phyloP scores from a whole-genome alignment of 2,329 filamentous ascomycete genomes.

The Paraphaeosphaeria minitans region DNA sequence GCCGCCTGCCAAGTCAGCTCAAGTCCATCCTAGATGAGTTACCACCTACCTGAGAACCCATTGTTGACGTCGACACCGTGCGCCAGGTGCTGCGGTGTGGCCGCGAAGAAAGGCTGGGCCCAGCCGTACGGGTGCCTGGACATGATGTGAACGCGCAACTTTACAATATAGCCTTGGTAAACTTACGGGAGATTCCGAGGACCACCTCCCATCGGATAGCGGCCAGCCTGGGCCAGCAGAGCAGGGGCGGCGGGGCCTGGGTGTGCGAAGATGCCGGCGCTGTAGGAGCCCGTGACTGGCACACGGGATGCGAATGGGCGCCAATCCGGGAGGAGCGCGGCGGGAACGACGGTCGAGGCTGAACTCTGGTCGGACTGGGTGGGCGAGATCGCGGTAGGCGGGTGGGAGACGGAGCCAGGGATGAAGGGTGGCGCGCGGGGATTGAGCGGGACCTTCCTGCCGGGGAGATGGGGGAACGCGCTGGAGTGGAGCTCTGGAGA shows the following conservation, averaged over 20 bases:
- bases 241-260: too few species aligned
- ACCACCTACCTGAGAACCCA: background rate
- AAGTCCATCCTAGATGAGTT: background rate
- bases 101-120: background rate
- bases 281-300: background rate
- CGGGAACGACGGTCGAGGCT: background rate
- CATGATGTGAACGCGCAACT: background rate
- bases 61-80: background rate
- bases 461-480: background rate
- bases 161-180: background rate
- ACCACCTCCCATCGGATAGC: background rate
- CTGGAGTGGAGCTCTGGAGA: background rate
- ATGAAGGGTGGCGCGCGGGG: conserved; percentile 13
- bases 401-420: conserved; percentile 1
- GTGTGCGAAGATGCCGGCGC: background rate
- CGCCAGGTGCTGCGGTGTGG: background rate
- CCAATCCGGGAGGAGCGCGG: background rate
- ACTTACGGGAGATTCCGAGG: background rate
- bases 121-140: background rate
- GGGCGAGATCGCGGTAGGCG: background rate
- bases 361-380: background rate
- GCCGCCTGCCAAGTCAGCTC: background rate
- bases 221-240: too few species aligned
- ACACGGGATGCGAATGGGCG: background rate
- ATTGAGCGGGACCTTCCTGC: background rate